Base-by-base conservation (phyloP, 495 filamentous ascomycete genomes). In the Thermothielavioides terrestris region DNA sequence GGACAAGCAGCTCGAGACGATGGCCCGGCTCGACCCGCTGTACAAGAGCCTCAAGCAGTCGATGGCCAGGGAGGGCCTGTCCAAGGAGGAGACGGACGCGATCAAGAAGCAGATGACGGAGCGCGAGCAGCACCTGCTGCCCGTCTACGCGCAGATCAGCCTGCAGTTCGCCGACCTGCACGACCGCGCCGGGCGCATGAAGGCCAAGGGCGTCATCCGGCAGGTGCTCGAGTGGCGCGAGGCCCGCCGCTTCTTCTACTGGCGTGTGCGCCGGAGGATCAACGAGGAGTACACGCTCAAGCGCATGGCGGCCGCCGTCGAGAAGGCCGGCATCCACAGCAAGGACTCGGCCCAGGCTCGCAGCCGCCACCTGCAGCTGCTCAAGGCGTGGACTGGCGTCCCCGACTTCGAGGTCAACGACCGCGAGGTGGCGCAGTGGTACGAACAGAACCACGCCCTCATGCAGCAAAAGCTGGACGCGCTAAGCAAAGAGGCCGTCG, bases 241-340 rank as follows among this genome's bases (percentile, higher is more conserved):
- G 53, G 84, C 91, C 39, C 83, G 92, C 55, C 88, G 94, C 63
- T 98, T 95, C 86, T 97, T 98, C 81, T 98, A 96, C 83, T 98
- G 92, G 92, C 90, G 92, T 76, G 84, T 94, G 46, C 91, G 92
- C 67, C 87, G 92, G 66, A 81, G 94, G 71, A 76, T 98, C 59
- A 95, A 94, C 70, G 92, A 98, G 71, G 90, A 98, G 69, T 85
- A 87, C 63, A 86, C 97, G 63, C 76, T 97, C 66, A 91, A 88
- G 71, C 84, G 86, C 66, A 86, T 97, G 80, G 70, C 80, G 20
- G 59, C 74, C 21, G 79, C 83, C 7, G 60, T 69, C 15, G 58
- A 62, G 27, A 34, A 67, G 47, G 52, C 55, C 17, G 56, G 62
- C 35, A 32, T 47, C 50, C 30, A 62, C 53, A 46, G 40, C 58